Conservation (phyloP, 2,329 filamentous ascomycete species). For the Trichoderma cornu-damae region DNA sequence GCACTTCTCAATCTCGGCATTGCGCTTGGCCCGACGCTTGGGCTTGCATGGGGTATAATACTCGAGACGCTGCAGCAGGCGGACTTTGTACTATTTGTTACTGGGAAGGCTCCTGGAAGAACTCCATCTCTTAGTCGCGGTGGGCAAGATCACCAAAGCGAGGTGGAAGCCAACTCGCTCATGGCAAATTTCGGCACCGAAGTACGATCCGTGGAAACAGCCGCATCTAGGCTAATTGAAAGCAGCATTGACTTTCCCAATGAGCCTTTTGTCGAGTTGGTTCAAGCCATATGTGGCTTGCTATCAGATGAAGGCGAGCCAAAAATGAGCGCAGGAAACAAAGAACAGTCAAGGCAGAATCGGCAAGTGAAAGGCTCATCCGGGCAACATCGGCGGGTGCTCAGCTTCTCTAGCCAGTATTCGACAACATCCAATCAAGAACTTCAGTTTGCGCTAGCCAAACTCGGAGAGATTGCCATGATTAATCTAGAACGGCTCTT, state of each 20-base stretch:
- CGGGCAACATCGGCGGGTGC: conserved; percentile 41
- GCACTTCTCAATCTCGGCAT: conserved; percentile 94
- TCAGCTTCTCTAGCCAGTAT: conserved; percentile 44
- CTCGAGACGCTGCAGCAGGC: conserved; percentile 90
- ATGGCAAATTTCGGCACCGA: conserved; percentile 70
- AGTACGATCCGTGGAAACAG: conserved; percentile 81
- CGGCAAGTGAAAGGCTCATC: conserved; percentile 35
- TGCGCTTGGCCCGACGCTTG: conserved; percentile 81
- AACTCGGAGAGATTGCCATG: conserved; percentile 65
- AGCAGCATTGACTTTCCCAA: conserved; percentile 90
- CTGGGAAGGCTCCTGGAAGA: conserved; percentile 50
- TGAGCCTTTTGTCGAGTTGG: conserved; percentile 69
- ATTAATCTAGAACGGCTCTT: conserved; percentile 74
- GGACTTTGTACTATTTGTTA: conserved; percentile 74
- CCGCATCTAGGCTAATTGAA: conserved; percentile 79
- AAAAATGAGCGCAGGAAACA: conserved; percentile 20
- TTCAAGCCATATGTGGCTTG: conserved; percentile 69
- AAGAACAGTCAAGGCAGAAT: conserved; percentile 20
- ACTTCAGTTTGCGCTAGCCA: conserved; percentile 64
- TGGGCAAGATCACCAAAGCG: conserved; percentile 43
- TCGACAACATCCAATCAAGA: conserved; percentile 53
- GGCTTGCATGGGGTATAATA: conserved; percentile 81
- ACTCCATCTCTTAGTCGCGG: conserved; percentile 43
- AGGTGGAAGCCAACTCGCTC: conserved; percentile 47
- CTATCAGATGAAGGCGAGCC: conserved; percentile 43